Percentiles rank a stretch among this genome's conserved stretches.
These are phyloP conservation scores for Fusarium pseudograminearum DNA, from an alignment of 2,329 filamentous ascomycete species.

Conservation along the genomic window DNA sequence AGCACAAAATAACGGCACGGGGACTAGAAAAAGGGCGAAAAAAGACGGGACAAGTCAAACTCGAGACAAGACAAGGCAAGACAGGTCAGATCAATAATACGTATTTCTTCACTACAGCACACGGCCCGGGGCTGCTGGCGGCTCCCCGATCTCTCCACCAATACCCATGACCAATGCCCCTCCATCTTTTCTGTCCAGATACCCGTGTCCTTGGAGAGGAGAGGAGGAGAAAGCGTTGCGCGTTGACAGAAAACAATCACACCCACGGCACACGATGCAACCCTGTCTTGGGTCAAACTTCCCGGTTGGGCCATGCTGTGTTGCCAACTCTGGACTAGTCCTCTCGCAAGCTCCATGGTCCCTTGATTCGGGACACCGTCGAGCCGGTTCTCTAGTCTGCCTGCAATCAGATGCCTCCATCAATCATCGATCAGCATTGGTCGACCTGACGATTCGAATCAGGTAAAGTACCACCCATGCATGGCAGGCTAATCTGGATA, in stretches of 20 bases:
- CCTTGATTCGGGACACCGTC: conserved; percentile 34
- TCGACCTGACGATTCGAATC: conserved; percentile 20
- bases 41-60: not conserved
- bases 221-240: conserved; percentile 21
- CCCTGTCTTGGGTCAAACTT: conserved; percentile 27
- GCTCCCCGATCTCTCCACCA: conserved; percentile 38
- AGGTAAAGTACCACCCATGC: conserved; percentile 3
- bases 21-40: not conserved
- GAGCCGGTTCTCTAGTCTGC: conserved; percentile 20
- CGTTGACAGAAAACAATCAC: conserved; percentile 35
- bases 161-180: conserved; percentile 7
- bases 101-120: not conserved
- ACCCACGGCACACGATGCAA: conserved; percentile 25
- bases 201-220: conserved; percentile 13
- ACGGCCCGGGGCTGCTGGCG: conserved; percentile 24
- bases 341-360: conserved; percentile 7
- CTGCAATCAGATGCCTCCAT: conserved; percentile 28
- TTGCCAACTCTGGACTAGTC: conserved; percentile 32
- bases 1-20: not conserved
- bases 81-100: not conserved
- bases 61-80: not conserved
- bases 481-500: conserved; percentile 3
- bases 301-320: conserved; percentile 33
- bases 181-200: conserved; percentile 16
- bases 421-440: conserved; percentile 34